phyloP scores from a whole-genome alignment of 1,284 basidiomycete species.

The Leccinum insolens region DNA sequence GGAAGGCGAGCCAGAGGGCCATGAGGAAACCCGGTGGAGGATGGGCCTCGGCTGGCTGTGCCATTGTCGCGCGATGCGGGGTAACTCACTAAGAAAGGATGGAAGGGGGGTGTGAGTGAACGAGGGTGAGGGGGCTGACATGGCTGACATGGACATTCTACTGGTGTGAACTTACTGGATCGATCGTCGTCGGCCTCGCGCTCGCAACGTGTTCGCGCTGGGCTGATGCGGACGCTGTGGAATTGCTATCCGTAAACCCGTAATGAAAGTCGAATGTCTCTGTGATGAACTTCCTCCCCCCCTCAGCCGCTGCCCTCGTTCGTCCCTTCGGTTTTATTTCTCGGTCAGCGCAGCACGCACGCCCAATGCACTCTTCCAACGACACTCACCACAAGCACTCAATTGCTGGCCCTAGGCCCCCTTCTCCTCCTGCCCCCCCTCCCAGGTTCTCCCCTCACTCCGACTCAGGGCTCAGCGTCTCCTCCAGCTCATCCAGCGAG shows the following conservation, averaged over 20 bases:
- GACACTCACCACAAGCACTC: slow-evolving; percentile 5
- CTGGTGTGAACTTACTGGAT: not conserved
- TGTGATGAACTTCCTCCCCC: not conserved
- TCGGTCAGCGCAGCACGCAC: slow-evolving; percentile 20
- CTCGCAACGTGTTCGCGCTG: slow-evolving; percentile 6
- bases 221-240: slow-evolving; percentile 3
- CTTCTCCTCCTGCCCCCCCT: slow-evolving; percentile 6
- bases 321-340: slow-evolving; percentile 12
- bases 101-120: not conserved
- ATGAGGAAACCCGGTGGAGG: slow-evolving; percentile 10
- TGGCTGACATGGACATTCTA: not conserved
- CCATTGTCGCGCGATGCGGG: slow-evolving; percentile 7
- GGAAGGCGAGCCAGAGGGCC: slow-evolving; percentile 20
- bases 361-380: slow-evolving; percentile 26
- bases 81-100: not conserved
- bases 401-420: slow-evolving; percentile 1
- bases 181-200: slow-evolving; percentile 23
- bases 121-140: slow-evolving; percentile 1
- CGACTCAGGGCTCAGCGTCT: slow-evolving; percentile 34
- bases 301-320: not conserved
- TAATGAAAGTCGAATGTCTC: not conserved
- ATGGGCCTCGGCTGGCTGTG: slow-evolving; percentile 3
- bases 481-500: slow-evolving; percentile 35
- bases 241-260: not conserved
- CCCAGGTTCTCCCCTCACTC: slow-evolving; percentile 23